Evolutionary conservation across 1,284 basidiomycete species (phyloP).

Genomic region (Naganishia albida): DNA sequence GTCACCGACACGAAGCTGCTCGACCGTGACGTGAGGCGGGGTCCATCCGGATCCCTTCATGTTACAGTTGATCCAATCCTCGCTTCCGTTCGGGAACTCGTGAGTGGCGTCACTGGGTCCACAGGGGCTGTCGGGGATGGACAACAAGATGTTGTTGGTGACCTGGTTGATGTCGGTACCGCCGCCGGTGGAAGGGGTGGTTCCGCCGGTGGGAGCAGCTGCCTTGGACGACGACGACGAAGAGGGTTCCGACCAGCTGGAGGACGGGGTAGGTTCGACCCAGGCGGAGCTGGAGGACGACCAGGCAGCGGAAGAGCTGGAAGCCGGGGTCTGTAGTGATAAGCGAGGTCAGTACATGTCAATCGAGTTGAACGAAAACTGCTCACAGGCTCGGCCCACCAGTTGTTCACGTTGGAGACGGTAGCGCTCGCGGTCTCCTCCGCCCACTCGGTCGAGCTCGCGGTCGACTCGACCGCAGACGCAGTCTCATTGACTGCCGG

Average conservation of each 20-base stretch:
- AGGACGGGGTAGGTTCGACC: constrained; percentile 18
- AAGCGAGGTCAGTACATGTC: background rate
- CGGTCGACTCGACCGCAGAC: background rate
- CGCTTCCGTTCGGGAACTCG: constrained; percentile 69
- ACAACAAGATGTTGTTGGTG: constrained; percentile 23
- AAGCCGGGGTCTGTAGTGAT: background rate
- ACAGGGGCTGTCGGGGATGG: constrained; percentile 37
- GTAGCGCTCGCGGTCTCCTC: background rate
- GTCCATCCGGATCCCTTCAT: constrained; percentile 53
- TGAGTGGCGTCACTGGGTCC: constrained; percentile 41
- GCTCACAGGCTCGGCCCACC: constrained; percentile 22
- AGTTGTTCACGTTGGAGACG: constrained; percentile 12
- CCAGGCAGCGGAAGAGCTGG: constrained; percentile 6
- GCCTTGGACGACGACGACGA: constrained; percentile 8
- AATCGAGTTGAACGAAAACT: too few species aligned
- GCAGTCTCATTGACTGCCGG: constrained; percentile 9
- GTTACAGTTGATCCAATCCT: constrained; percentile 79
- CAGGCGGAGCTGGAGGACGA: constrained; percentile 24
- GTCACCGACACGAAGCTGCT: constrained; percentile 53
- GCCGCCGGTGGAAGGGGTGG: constrained; percentile 14
- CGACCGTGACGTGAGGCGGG: constrained; percentile 56
- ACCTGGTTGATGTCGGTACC: constrained; percentile 29
- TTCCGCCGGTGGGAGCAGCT: constrained; percentile 21
- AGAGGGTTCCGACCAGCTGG: background rate
- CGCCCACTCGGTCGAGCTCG: constrained; percentile 3